Conservation (phyloP, 1,284 basidiomycete species). For the Leccinum griseonigrum region DNA sequence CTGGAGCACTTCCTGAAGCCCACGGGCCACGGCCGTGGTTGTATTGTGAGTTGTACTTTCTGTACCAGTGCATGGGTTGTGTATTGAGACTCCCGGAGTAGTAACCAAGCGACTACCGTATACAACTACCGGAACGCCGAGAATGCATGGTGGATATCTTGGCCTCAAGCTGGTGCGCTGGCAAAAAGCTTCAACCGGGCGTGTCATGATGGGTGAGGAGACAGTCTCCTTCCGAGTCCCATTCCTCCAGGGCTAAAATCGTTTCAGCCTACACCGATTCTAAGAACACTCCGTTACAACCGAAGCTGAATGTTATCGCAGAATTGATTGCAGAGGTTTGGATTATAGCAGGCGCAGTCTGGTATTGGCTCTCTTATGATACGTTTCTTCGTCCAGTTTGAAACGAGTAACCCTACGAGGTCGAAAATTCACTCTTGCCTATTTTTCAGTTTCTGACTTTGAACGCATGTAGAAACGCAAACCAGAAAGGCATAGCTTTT, state of each 20-base stretch:
- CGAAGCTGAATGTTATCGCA: constrained; percentile 90
- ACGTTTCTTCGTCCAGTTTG: constrained; percentile 89
- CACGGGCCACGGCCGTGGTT: too few relatives aligned
- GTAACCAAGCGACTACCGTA: constrained; percentile 38
- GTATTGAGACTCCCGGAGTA: constrained; percentile 10
- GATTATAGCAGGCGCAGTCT: constrained; percentile 74
- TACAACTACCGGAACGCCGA: constrained; percentile 39
- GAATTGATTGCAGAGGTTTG: constrained; percentile 94
- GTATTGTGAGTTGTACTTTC: constrained; percentile 40
- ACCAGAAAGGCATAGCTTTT: constrained; percentile 88
- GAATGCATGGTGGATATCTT: constrained; percentile 69
- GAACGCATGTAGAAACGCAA: constrained; percentile 54
- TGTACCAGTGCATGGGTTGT: not conserved
- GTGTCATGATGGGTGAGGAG: constrained; percentile 88
- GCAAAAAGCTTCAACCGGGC: constrained; percentile 88
- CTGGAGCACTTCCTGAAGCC: too few relatives aligned
- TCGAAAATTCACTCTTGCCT: constrained; percentile 19
- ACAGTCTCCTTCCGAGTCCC: too few relatives aligned
- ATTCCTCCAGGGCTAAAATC: constrained; percentile 13
- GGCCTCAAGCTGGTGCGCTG: too few relatives aligned
- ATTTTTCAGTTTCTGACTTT: not conserved
- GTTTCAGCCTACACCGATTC: constrained; percentile 69
- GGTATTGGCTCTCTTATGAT: constrained; percentile 89
- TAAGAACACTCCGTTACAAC: constrained; percentile 90
- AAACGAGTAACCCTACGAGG: constrained; percentile 51